Percentiles rank a stretch among this genome's conserved stretches.
phyloP scores from a whole-genome alignment of 768 basidiomycete species.

The Xerocomus spinulosus region DNA sequence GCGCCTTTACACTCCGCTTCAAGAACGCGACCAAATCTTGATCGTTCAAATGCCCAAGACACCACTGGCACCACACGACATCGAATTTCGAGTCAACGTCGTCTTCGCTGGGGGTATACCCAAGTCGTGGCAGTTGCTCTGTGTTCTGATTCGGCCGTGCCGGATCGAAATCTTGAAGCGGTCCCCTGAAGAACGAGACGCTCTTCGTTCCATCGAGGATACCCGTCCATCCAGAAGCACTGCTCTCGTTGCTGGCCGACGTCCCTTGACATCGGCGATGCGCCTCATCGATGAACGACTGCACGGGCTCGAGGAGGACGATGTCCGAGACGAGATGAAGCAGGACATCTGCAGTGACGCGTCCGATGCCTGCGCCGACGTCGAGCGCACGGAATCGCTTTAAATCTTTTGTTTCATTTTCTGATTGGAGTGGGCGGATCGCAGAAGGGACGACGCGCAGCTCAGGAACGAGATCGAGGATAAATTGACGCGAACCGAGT shows the following conservation, averaged over 20 bases:
- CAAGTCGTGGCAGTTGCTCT: slow-evolving; percentile 60
- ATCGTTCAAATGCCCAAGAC: slow-evolving; percentile 82
- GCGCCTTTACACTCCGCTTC: slow-evolving; percentile 51
- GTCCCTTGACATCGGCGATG: slow-evolving; percentile 37
- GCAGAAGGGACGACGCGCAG: slow-evolving; percentile 76
- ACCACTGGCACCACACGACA: slow-evolving; percentile 97
- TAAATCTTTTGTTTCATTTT: slow-evolving; percentile 10
- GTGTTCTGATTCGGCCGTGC: slow-evolving; percentile 34
- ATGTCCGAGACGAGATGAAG: slow-evolving; percentile 87
- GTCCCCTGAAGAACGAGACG: slow-evolving; percentile 74
- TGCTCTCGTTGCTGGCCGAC: slow-evolving; percentile 31
- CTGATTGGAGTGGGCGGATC: slow-evolving; percentile 44
- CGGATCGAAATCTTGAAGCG: slow-evolving; percentile 82
- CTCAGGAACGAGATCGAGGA: slow-evolving; percentile 75
- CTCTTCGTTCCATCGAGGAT: slow-evolving; percentile 59
- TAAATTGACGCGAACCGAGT: slow-evolving; percentile 83
- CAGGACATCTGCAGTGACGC: slow-evolving; percentile 84
- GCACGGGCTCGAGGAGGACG: slow-evolving; percentile 85
- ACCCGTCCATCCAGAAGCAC: slow-evolving; percentile 55
- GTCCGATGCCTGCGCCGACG: slow-evolving; percentile 91
- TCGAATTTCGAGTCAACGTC: slow-evolving; percentile 69
- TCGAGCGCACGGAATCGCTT: slow-evolving; percentile 75
- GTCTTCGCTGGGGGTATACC: slow-evolving; percentile 54
- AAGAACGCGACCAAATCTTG: slow-evolving; percentile 76
- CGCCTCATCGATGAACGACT: slow-evolving; percentile 70